Evolutionary conservation across 805 yeast genomes (phyloP).

Genomic region (Lachancea cidri): DNA sequence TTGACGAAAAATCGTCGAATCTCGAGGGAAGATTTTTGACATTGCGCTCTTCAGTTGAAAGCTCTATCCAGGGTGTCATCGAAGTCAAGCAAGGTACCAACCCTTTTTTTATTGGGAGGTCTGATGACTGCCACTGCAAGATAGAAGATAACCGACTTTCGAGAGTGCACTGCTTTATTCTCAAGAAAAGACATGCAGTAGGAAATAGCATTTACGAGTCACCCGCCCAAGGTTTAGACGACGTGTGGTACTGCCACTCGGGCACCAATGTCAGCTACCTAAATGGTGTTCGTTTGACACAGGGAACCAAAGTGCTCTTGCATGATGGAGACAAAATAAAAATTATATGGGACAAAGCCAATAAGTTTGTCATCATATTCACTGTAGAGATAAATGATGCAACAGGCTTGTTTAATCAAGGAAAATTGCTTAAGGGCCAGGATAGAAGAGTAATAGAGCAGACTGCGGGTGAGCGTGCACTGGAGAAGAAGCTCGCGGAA

Average conservation of each 20-base stretch:
- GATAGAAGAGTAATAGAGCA: slow-evolving; percentile 18
- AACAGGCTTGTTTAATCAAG: slow-evolving; percentile 59
- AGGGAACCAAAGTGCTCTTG: slow-evolving; percentile 56
- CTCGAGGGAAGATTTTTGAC: slow-evolving; percentile 55
- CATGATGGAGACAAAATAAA: slow-evolving; percentile 62
- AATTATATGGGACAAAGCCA: slow-evolving; percentile 56
- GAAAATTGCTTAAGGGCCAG: slow-evolving; percentile 24
- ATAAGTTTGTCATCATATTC: slow-evolving; percentile 50
- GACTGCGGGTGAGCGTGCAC: slow-evolving; percentile 22
- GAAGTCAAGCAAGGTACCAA: slow-evolving; percentile 62
- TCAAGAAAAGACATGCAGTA: slow-evolving; percentile 58
- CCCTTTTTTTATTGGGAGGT: slow-evolving; percentile 71
- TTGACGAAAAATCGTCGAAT: not conserved
- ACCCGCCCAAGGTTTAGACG: slow-evolving; percentile 69
- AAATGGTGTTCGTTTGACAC: slow-evolving; percentile 53
- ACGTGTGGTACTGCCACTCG: slow-evolving; percentile 73
- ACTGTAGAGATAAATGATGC: slow-evolving; percentile 49
- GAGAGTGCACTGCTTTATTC: slow-evolving; percentile 71
- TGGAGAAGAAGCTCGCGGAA: slow-evolving; percentile 18
- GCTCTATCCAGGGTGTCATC: slow-evolving; percentile 44
- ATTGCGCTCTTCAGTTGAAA: slow-evolving; percentile 46
- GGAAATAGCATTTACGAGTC: slow-evolving; percentile 54
- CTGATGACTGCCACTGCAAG: slow-evolving; percentile 52
- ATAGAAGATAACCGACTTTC: slow-evolving; percentile 76
- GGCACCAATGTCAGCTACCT: slow-evolving; percentile 78